phyloP scores from a whole-genome alignment of 116 monocot species.

The Posidonia oceanica region DNA sequence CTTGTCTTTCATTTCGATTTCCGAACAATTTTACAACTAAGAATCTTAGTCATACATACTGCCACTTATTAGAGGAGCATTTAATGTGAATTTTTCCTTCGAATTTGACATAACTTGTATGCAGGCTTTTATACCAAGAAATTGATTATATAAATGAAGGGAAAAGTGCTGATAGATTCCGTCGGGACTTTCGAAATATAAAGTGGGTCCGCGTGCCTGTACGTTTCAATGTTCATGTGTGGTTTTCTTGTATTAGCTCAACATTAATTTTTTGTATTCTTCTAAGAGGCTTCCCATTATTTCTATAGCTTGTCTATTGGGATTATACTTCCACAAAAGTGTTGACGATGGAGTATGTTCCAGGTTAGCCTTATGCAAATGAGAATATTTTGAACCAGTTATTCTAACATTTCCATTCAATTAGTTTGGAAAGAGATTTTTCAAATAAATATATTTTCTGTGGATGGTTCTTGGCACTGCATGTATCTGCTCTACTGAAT shows the following conservation, averaged over 20 bases:
- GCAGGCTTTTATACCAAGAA: constrained; percentile 84
- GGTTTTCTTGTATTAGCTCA: not conserved
- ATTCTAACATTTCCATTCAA: not conserved
- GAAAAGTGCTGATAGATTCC: constrained; percentile 91
- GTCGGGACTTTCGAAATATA: constrained; percentile 93
- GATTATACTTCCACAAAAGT: constrained; percentile 81
- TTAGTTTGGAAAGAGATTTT: not conserved
- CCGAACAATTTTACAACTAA: too few relatives aligned
- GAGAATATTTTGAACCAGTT: not conserved
- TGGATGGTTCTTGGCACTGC: not conserved
- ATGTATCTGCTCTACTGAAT: not conserved
- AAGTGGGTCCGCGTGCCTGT: constrained; percentile 98
- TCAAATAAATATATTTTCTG: not conserved
- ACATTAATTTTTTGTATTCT: not conserved
- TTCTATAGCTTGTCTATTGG: constrained; percentile 59
- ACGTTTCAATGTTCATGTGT: constrained; percentile 13
- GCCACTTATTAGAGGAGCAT: not conserved
- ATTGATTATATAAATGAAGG: constrained; percentile 98
- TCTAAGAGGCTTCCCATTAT: not conserved
- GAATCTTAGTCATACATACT: not conserved
- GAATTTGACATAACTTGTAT: not conserved
- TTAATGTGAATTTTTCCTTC: not conserved
- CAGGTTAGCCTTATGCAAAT: constrained; percentile 39
- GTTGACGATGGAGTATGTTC: constrained; percentile 90
- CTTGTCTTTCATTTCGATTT: too few relatives aligned